A percentile compares a stretch with the other conserved stretches of the same genome.
Evolutionary conservation across 495 filamentous ascomycete genomes (phyloP).

Genomic region (Penicillium atrosanguineum): DNA sequence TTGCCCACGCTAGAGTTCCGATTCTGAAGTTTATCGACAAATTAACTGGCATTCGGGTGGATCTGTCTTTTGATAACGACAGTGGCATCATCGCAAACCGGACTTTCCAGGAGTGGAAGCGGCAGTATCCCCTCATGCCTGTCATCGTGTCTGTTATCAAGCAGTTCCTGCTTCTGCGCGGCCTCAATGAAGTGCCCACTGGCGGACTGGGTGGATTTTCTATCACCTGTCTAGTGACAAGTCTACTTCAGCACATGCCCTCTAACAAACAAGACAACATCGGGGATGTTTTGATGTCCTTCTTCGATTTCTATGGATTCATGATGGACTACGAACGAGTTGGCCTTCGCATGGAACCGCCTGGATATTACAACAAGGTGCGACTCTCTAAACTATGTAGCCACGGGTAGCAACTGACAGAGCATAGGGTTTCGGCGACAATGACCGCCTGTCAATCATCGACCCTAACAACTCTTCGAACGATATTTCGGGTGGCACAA

Average conservation of each 20-base stretch:
- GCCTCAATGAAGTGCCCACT: conserved; percentile 81
- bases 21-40: conserved; percentile 86
- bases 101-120: conserved; percentile 77
- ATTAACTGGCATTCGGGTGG: conserved; percentile 71
- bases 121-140: conserved; percentile 76
- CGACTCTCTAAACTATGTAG: conserved; percentile 17
- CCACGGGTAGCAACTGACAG: background rate
- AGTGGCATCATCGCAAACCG: conserved; percentile 73
- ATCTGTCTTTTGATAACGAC: conserved; percentile 91
- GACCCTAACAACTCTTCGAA: conserved; percentile 84
- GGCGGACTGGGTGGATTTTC: conserved; percentile 95
- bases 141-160: conserved; percentile 82
- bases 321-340: conserved; percentile 61
- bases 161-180: conserved; percentile 85
- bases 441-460: conserved; percentile 66
- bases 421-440: conserved; percentile 26
- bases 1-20: conserved; percentile 78
- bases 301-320: conserved; percentile 85
- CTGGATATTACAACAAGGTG: conserved; percentile 72
- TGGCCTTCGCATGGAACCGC: conserved; percentile 73
- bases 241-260: conserved; percentile 75
- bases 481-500: conserved; percentile 82
- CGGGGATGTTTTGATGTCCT: conserved; percentile 76
- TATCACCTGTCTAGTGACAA: conserved; percentile 88
- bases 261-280: conserved; percentile 62